These are phyloP conservation scores for Colletotrichum incanum DNA, from an alignment of 2,329 filamentous ascomycete genomes.

Conservation along the genomic window DNA sequence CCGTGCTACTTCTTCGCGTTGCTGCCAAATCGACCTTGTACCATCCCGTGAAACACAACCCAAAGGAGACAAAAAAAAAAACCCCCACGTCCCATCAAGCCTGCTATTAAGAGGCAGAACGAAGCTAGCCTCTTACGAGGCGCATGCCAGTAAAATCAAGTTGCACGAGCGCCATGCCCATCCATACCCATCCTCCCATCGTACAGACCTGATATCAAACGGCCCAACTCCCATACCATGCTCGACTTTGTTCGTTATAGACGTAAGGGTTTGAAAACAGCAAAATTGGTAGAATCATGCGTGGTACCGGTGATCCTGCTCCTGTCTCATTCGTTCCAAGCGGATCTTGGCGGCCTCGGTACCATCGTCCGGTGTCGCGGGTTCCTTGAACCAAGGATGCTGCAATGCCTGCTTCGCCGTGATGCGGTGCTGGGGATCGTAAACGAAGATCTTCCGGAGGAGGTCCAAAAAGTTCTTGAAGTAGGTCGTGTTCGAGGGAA, in stretches of 20 bases:
- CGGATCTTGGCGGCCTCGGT: slow-evolving; percentile 78
- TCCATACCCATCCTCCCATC: slow-evolving; percentile 32
- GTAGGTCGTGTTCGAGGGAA: slow-evolving; percentile 73
- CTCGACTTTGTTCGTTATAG: slow-evolving; percentile 44
- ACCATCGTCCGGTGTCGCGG: slow-evolving; percentile 75
- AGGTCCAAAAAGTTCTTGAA: slow-evolving; percentile 76
- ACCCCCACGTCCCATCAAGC: slow-evolving; percentile 32
- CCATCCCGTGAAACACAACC: slow-evolving; percentile 31
- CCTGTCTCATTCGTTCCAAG: slow-evolving; percentile 63
- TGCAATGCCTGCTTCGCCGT: slow-evolving; percentile 77
- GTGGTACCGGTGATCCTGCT: slow-evolving; percentile 53
- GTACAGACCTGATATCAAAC: slow-evolving; percentile 44
- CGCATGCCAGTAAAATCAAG: slow-evolving; percentile 35
- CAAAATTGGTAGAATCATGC: slow-evolving; percentile 36
- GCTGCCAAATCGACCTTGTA: slow-evolving; percentile 41
- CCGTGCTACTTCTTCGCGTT: slow-evolving; percentile 32
- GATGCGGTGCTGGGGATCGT: slow-evolving; percentile 76
- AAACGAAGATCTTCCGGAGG: slow-evolving; percentile 77
- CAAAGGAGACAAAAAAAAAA: slow-evolving; percentile 12
- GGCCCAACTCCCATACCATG: slow-evolving; percentile 45
- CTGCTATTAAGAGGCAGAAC: slow-evolving; percentile 28
- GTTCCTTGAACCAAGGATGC: slow-evolving; percentile 79
- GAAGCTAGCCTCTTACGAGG: slow-evolving; percentile 20
- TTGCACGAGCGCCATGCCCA: slow-evolving; percentile 41
- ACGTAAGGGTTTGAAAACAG: slow-evolving; percentile 41